Conservation (phyloP, 768 basidiomycete species). For the Gloeopeniophorella convolvens region DNA sequence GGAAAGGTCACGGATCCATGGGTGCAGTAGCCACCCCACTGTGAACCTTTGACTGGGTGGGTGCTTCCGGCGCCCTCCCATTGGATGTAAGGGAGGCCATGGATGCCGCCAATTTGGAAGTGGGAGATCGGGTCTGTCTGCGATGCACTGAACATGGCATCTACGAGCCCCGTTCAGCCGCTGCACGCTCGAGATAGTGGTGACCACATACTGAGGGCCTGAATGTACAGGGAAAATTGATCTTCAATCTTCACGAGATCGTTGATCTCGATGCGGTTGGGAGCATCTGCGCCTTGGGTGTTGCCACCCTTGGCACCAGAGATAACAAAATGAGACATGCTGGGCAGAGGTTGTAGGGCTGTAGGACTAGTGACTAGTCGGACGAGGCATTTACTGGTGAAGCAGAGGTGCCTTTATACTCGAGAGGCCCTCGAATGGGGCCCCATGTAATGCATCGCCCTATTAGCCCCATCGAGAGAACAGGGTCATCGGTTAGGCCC, state of each 20-base stretch:
- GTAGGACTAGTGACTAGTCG: too few relatives aligned
- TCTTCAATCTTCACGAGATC: conserved; percentile 33
- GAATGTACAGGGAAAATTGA: conserved; percentile 45
- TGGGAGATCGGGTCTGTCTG: conserved; percentile 33
- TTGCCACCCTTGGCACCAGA: background rate
- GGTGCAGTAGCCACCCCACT: conserved; percentile 43
- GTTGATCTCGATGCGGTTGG: conserved; percentile 13
- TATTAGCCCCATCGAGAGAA: background rate
- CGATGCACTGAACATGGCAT: conserved; percentile 25
- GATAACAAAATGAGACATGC: conserved; percentile 7
- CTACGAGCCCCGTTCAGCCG: conserved; percentile 17
- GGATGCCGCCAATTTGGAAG: conserved; percentile 44
- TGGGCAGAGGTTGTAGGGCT: background rate
- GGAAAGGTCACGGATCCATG: conserved; percentile 49
- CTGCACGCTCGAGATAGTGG: too few relatives aligned
- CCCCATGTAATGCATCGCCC: background rate
- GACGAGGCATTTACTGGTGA: background rate
- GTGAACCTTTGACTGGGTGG: conserved; percentile 21
- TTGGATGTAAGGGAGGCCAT: conserved; percentile 40
- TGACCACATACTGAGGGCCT: conserved; percentile 38
- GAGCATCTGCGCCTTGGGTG: background rate
- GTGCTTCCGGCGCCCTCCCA: conserved; percentile 38
- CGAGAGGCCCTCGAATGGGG: background rate
- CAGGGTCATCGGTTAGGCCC: background rate
- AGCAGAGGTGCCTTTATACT: conserved; percentile 3